Evolutionary conservation across 331 rosid species (phyloP).

Genomic region (Acacia concinna): DNA sequence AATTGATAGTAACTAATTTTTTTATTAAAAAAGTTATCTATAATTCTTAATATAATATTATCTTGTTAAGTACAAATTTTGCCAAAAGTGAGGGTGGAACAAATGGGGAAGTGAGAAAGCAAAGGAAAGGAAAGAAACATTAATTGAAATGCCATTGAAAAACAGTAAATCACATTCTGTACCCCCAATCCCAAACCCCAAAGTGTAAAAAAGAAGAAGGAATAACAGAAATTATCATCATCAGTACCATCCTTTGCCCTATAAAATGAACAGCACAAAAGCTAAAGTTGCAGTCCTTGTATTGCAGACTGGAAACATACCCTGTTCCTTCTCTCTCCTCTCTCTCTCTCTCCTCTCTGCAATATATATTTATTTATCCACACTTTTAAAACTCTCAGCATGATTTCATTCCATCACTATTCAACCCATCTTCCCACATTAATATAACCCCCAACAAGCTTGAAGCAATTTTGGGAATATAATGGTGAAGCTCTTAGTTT

Average conservation of each 20-base stretch:
- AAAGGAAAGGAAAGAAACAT: background rate
- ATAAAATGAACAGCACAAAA: conserved; percentile 60
- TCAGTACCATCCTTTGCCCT: conserved; percentile 58
- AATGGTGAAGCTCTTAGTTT: conserved; percentile 54
- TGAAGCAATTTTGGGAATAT: conserved; percentile 50
- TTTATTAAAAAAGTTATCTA: background rate
- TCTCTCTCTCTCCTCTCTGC: background rate
- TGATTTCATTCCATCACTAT: conserved; percentile 76
- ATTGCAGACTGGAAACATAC: conserved; percentile 88
- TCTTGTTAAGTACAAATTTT: background rate
- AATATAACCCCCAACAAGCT: conserved; percentile 29
- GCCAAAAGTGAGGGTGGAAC: background rate
- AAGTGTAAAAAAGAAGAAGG: conserved; percentile 61
- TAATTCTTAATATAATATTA: background rate
- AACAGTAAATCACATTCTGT: conserved; percentile 28
- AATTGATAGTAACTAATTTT: background rate
- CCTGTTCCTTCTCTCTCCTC: conserved; percentile 35
- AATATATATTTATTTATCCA: conserved; percentile 10
- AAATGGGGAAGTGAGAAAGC: background rate
- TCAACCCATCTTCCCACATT: background rate
- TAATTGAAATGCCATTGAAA: background rate
- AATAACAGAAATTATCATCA: conserved; percentile 60
- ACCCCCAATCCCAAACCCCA: conserved; percentile 38
- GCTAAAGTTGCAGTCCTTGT: conserved; percentile 92
- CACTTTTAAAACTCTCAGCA: conserved; percentile 35